phyloP scores from a whole-genome alignment of 169 alveolate species.

The Neospora caninum region DNA sequence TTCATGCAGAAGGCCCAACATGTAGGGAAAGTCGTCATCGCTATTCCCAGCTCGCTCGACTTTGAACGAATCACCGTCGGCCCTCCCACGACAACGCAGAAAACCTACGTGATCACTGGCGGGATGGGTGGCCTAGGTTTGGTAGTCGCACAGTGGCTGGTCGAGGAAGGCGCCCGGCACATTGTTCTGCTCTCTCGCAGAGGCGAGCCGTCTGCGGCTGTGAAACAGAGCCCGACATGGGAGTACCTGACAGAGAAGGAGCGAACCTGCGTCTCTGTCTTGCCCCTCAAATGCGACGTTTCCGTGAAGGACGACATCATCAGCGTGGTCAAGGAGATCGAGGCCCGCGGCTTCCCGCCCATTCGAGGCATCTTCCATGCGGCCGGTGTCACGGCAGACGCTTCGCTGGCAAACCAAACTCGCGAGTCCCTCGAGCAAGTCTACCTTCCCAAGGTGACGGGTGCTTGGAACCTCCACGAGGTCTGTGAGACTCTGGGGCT shows the following conservation, averaged over 20 bases:
- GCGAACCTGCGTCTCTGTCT: not conserved
- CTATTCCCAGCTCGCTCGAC: slow-evolving; percentile 62
- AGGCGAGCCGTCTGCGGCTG: slow-evolving; percentile 54
- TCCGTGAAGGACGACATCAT: slow-evolving; percentile 40
- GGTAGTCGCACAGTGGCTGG: slow-evolving; percentile 71
- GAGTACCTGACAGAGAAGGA: slow-evolving; percentile 26
- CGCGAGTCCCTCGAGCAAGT: slow-evolving; percentile 54
- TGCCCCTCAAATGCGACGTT: slow-evolving; percentile 49
- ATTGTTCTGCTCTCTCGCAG: slow-evolving; percentile 67
- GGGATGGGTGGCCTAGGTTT: slow-evolving; percentile 73
- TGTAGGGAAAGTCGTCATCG: slow-evolving; percentile 71
- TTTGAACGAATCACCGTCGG: slow-evolving; percentile 7
- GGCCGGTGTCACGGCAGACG: slow-evolving; percentile 73
- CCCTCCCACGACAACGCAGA: slow-evolving; percentile 37
- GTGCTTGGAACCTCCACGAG: slow-evolving; percentile 76
- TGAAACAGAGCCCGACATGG: slow-evolving; percentile 39
- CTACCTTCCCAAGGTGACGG: slow-evolving; percentile 71
- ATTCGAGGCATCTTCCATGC: slow-evolving; percentile 61
- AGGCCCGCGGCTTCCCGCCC: slow-evolving; percentile 37
- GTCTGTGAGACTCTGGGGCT: not conserved
- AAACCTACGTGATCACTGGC: slow-evolving; percentile 68
- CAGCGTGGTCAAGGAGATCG: not conserved
- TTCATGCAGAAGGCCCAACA: slow-evolving; percentile 75
- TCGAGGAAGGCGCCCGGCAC: slow-evolving; percentile 73
- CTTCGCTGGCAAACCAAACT: slow-evolving; percentile 40